A percentile compares a stretch with the other conserved stretches of the same genome.
phyloP scores from a whole-genome alignment of 2,329 filamentous ascomycete genomes.

The Aspergillus latus region DNA sequence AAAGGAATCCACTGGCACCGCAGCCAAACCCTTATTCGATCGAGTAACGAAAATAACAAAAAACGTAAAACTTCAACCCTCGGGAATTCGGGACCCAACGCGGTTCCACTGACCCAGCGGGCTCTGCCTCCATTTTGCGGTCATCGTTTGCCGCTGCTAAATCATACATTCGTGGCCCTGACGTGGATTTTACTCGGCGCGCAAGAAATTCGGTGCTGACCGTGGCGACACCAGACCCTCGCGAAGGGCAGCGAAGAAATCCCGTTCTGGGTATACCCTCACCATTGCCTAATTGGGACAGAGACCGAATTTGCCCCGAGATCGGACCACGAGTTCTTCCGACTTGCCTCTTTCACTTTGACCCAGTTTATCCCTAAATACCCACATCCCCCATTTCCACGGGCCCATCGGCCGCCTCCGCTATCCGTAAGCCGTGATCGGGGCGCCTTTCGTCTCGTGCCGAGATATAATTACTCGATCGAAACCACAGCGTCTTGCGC shows the following conservation, averaged over 20 bases:
- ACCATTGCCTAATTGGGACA: conserved; percentile 23
- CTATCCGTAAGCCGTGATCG: conserved; percentile 19
- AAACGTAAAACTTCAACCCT: conserved; percentile 12
- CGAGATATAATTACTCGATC: conserved; percentile 12
- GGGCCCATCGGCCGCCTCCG: conserved; percentile 31
- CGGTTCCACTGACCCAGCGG: conserved; percentile 19
- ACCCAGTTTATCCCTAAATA: conserved; percentile 5
- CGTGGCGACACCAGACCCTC: background rate
- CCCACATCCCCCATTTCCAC: conserved; percentile 2
- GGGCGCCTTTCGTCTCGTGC: background rate
- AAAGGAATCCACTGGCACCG: background rate
- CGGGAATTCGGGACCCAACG: conserved; percentile 2
- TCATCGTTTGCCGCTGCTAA: background rate
- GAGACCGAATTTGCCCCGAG: conserved; percentile 1
- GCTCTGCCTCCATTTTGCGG: background rate
- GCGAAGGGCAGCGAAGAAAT: background rate
- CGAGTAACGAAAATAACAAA: conserved; percentile 23
- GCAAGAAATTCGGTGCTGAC: background rate
- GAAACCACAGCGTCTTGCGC: conserved; percentile 3
- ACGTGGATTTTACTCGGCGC: background rate
- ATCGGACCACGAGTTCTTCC: background rate
- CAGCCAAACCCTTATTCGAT: conserved; percentile 6
- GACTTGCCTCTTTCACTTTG: background rate
- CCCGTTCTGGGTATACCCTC: conserved; percentile 22
- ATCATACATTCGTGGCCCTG: conserved; percentile 5